A percentile compares a stretch with the other conserved stretches of the same genome.
phyloP scores from a whole-genome alignment of 257 asterid genomes.

The Solanum acaule region DNA sequence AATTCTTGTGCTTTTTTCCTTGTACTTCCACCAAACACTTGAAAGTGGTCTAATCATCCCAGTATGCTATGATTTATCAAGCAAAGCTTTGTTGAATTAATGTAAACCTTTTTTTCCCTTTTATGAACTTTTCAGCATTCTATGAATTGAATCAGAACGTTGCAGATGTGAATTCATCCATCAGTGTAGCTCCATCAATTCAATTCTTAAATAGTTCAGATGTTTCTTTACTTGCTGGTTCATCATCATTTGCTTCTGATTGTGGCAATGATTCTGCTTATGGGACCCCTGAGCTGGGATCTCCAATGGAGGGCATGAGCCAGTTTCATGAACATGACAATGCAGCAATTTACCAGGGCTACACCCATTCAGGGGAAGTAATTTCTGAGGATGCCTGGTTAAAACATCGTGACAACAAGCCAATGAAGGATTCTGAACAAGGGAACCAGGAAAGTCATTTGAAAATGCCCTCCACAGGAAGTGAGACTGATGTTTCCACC shows the following conservation, averaged over 20 bases:
- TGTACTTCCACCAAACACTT: not conserved
- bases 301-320: conserved; percentile 9
- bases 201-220: conserved; percentile 24
- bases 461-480: not conserved
- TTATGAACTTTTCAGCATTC: conserved; percentile 39
- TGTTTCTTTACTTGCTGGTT: conserved; percentile 21
- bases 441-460: conserved; percentile 8
- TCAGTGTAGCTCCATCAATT: conserved; percentile 21
- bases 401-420: conserved; percentile 9
- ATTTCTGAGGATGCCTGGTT: conserved; percentile 9
- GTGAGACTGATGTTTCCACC: not conserved
- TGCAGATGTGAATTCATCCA: conserved; percentile 12
- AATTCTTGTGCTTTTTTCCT: not conserved
- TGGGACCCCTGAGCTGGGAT: conserved; percentile 29
- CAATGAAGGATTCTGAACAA: conserved; percentile 7
- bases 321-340: conserved; percentile 11
- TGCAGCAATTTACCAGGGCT: conserved; percentile 7
- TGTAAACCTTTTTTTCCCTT: not conserved
- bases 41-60: not conserved
- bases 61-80: not conserved
- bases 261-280: conserved; percentile 18
- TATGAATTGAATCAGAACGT: conserved; percentile 25
- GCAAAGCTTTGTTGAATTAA: not conserved
- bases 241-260: conserved; percentile 21
- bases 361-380: conserved; percentile 12